Percentiles rank a stretch among this genome's conserved stretches.
Conservation (phyloP, 169 alveolate genomes). For the Eimeria necatrix region DNA sequence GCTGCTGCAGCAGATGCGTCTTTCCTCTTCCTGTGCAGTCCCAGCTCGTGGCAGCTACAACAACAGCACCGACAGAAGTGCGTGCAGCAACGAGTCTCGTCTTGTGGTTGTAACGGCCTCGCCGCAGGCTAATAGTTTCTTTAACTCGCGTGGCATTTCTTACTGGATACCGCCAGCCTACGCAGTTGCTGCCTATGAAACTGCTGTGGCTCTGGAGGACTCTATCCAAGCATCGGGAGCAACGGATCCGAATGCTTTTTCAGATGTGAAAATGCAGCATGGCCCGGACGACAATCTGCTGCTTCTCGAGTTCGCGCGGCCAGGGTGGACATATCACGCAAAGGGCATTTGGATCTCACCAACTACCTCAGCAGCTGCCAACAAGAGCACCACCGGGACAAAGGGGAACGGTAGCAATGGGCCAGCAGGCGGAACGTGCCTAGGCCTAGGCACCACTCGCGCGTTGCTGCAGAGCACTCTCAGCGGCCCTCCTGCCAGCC, state of each 20-base stretch:
- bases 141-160: conserved; percentile 56
- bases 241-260: background rate
- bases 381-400: background rate
- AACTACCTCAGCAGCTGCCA: background rate
- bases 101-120: conserved; percentile 66
- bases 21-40: background rate
- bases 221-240: background rate
- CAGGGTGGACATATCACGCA: conserved; percentile 77
- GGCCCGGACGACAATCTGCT: background rate
- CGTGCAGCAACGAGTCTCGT: conserved; percentile 30
- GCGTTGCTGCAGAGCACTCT: background rate
- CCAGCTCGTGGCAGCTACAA: background rate
- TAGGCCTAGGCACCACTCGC: background rate
- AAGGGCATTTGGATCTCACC: conserved; percentile 66
- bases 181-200: conserved; percentile 3
- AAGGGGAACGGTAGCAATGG: background rate
- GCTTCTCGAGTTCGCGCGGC: conserved; percentile 69
- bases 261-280: background rate
- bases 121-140: conserved; percentile 78
- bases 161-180: conserved; percentile 54
- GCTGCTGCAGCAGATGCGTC: conserved; percentile 18
- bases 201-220: conserved; percentile 10
- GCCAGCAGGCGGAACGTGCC: background rate
- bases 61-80: background rate
- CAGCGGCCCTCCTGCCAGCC: background rate